Base-by-base conservation (phyloP, 2,329 filamentous ascomycete genomes). In the Venturia pyrina region DNA sequence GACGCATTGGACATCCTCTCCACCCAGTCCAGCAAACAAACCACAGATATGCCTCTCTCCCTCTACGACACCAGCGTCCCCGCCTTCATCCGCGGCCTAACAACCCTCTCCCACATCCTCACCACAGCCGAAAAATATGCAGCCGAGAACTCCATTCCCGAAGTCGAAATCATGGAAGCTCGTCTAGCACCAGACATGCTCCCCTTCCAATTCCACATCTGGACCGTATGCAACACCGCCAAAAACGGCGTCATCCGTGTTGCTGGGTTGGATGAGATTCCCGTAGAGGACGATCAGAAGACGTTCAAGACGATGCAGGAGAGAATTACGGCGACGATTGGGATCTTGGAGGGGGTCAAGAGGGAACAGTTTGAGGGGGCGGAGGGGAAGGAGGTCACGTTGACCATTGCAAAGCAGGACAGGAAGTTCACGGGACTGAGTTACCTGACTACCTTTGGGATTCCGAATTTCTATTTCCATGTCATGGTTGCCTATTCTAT, bases 391-490 rank as follows among this genome's bases (percentile, higher is more conserved):
- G 50, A 41, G 28, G 70, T 83, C 8, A 67, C 74, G 5, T 67
- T 83, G 44, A 71, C 74, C 56, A 69, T 72, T 0, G 65, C 65
- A 11, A 68, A 70, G 4, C 24, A 56, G 50, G 75, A 81, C 63
- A 62, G 72, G 7, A 77, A 76, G 66, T 78, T 82, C 17, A 76
- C 76, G 2, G 79, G 74, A 0, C 69, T 76, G 67, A 70, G 77
- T 1, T 88, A 84, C 71, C 71, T 83, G 28, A 71, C 75, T 50
- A 75, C 75, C 3, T 85, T 81, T 72, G 78, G 75, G 4, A 65
- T 86, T 56, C 85, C 87, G 28, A 87, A 89, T 71, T 74, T 88
- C 69, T 87, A 80, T 76, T 90, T 89, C 75, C 87, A 89, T 72
- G 69, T 84, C 17, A 79, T 74, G 3, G 86, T 80, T 15, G 79